phyloP scores from a whole-genome alignment of 2,329 filamentous ascomycete genomes.

The Fusarium sp. region DNA sequence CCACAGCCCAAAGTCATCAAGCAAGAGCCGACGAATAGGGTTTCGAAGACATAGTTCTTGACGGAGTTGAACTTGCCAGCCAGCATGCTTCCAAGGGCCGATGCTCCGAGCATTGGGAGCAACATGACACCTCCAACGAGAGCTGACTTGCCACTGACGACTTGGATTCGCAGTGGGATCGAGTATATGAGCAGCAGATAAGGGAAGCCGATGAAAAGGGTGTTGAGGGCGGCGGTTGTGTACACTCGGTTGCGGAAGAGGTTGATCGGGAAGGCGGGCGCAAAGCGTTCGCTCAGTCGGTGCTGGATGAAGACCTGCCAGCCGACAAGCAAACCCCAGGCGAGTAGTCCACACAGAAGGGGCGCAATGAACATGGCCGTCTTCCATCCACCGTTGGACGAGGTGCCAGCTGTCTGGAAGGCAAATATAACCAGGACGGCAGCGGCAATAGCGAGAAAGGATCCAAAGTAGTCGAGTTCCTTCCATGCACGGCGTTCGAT shows the following conservation, averaged over 20 bases:
- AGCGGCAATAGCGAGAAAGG: constrained; percentile 60
- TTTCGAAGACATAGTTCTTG: constrained; percentile 55
- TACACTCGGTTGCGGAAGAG: constrained; percentile 59
- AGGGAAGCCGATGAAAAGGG: constrained; percentile 59
- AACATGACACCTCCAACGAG: constrained; percentile 60
- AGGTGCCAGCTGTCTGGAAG: constrained; percentile 60
- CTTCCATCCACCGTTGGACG: constrained; percentile 53
- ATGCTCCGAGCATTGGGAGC: constrained; percentile 60
- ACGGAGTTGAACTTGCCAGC: constrained; percentile 54
- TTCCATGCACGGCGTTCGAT: constrained; percentile 54
- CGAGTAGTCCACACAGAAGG: constrained; percentile 42
- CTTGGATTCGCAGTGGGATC: constrained; percentile 59
- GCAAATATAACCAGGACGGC: constrained; percentile 65
- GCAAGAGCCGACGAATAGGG: constrained; percentile 52
- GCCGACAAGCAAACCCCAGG: constrained; percentile 42
- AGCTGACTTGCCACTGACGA: constrained; percentile 57
- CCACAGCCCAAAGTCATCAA: constrained; percentile 58
- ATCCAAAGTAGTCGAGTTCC: constrained; percentile 62
- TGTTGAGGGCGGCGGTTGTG: constrained; percentile 52
- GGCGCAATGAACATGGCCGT: constrained; percentile 48
- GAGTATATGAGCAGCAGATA: constrained; percentile 59
- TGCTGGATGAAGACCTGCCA: constrained; percentile 44
- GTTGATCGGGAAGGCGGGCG: constrained; percentile 56
- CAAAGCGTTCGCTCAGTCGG: constrained; percentile 43
- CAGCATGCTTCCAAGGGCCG: constrained; percentile 55